Conservation (phyloP, 768 basidiomycete species). For the Xanthoconium purpureum region DNA sequence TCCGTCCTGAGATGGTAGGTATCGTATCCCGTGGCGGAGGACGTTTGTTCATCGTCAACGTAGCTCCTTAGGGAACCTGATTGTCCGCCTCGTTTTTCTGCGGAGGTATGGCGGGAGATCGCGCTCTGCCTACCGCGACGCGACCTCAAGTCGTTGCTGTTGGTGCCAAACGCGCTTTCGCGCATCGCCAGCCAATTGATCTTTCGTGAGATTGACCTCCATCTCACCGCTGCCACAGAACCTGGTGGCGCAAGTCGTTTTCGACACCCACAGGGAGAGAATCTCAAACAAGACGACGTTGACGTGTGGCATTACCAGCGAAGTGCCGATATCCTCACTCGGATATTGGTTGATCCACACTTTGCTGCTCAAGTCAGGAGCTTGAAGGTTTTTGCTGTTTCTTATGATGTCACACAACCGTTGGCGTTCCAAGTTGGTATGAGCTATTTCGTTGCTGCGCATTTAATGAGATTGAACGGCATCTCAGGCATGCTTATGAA, state of each 20-base stretch:
- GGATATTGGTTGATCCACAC: constrained; percentile 56
- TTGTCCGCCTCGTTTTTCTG: constrained; percentile 54
- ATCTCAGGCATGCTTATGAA: constrained; percentile 63
- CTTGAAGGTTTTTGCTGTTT: constrained; percentile 55
- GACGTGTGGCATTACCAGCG: constrained; percentile 53
- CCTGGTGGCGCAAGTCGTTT: constrained; percentile 16
- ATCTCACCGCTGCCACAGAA: constrained; percentile 46
- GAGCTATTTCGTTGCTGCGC: background rate
- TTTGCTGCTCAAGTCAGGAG: constrained; percentile 60
- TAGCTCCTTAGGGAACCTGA: constrained; percentile 37
- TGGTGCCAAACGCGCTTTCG: constrained; percentile 64
- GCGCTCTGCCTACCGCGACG: constrained; percentile 57
- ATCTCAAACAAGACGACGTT: constrained; percentile 34
- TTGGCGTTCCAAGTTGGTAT: constrained; percentile 65
- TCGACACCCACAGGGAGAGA: constrained; percentile 13
- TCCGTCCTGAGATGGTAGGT: constrained; percentile 55
- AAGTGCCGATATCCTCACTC: constrained; percentile 67
- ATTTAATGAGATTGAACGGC: background rate
- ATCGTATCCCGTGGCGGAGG: background rate
- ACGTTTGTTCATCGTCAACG: background rate
- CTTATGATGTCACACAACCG: constrained; percentile 44
- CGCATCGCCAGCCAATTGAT: constrained; percentile 66
- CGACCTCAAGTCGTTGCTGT: constrained; percentile 62
- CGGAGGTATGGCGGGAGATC: constrained; percentile 72
- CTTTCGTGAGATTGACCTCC: constrained; percentile 61